These are phyloP conservation scores for Novymonas esmeraldas DNA, from an alignment of 208 protist genomes.

Conservation along the genomic window DNA sequence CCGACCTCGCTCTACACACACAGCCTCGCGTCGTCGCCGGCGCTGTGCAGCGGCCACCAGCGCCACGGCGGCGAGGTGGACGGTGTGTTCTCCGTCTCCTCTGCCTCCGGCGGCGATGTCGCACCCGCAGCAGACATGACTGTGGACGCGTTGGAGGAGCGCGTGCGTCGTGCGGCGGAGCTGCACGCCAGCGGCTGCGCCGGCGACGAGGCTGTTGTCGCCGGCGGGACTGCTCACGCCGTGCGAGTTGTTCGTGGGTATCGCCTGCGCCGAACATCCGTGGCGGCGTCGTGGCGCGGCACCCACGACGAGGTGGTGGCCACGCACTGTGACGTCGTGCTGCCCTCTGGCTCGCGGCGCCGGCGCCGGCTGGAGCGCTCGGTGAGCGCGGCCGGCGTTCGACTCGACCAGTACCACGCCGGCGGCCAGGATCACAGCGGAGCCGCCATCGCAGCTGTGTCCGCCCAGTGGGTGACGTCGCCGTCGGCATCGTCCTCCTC, in stretches of 20 bases:
- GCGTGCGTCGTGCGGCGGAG: constrained; percentile 26
- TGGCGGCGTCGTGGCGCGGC: too few relatives aligned
- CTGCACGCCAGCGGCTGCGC: constrained; percentile 7
- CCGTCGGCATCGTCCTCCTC: constrained; percentile 18
- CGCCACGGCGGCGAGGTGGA: neutral
- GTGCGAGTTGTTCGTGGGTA: constrained; percentile 26
- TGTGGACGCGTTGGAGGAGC: constrained; percentile 15
- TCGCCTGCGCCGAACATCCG: neutral
- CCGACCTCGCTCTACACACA: constrained; percentile 10
- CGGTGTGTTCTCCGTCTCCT: neutral
- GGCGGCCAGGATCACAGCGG: neutral
- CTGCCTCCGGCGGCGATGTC: neutral
- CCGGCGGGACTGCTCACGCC: too few relatives aligned
- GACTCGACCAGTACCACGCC: neutral
- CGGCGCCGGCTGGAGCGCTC: constrained; percentile 1
- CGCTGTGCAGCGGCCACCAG: neutral
- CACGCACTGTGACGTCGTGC: too few relatives aligned
- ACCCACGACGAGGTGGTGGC: too few relatives aligned
- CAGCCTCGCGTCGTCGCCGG: neutral
- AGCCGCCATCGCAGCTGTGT: neutral
- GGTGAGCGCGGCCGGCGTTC: neutral
- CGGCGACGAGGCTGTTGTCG: neutral
- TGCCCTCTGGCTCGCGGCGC: constrained; percentile 14
- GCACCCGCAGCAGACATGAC: constrained; percentile 10
- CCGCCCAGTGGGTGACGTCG: constrained; percentile 3